A percentile compares a stretch with the other conserved stretches of the same genome.
phyloP scores from a whole-genome alignment of 352 stramenopile genomes.

The Phytophthora fragariaefolia region DNA sequence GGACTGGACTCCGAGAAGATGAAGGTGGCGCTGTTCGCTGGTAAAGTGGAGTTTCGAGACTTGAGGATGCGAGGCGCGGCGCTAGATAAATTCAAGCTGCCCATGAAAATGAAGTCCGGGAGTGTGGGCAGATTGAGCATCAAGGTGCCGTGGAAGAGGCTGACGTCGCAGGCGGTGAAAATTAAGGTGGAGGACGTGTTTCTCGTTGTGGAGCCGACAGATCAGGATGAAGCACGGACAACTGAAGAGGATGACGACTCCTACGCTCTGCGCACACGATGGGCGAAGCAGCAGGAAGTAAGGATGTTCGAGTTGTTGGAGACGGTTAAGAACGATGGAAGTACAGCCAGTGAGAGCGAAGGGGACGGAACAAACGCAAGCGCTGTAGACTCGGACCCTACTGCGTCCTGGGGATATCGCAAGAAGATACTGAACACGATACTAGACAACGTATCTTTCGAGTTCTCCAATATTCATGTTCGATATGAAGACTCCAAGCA shows the following conservation, averaged over 20 bases:
- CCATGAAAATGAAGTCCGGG: conserved; percentile 76
- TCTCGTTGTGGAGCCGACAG: conserved; percentile 68
- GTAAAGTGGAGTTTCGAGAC: conserved; percentile 85
- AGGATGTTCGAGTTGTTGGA: conserved; percentile 79
- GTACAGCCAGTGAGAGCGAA: conserved; percentile 23
- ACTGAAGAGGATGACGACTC: conserved; percentile 54
- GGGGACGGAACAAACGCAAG: not conserved
- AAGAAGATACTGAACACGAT: conserved; percentile 88
- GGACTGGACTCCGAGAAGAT: conserved; percentile 88
- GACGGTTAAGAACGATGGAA: conserved; percentile 63
- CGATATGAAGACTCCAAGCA: conserved; percentile 83
- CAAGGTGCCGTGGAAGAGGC: conserved; percentile 87
- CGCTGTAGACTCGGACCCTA: conserved; percentile 46
- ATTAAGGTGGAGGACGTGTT: conserved; percentile 83
- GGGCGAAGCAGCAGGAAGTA: conserved; percentile 85
- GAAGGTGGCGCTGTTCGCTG: conserved; percentile 83
- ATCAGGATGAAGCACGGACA: conserved; percentile 54
- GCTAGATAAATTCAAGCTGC: conserved; percentile 83
- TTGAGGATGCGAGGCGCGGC: conserved; percentile 71
- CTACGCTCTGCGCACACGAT: conserved; percentile 67
- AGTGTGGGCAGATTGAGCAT: conserved; percentile 72
- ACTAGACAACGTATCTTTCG: conserved; percentile 83
- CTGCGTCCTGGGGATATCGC: conserved; percentile 71
- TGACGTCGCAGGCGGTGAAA: conserved; percentile 80
- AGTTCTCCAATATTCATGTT: conserved; percentile 86